Evolutionary conservation across 805 yeast genomes (phyloP).

Genomic region (Yamadazyma paraphyllophila): DNA sequence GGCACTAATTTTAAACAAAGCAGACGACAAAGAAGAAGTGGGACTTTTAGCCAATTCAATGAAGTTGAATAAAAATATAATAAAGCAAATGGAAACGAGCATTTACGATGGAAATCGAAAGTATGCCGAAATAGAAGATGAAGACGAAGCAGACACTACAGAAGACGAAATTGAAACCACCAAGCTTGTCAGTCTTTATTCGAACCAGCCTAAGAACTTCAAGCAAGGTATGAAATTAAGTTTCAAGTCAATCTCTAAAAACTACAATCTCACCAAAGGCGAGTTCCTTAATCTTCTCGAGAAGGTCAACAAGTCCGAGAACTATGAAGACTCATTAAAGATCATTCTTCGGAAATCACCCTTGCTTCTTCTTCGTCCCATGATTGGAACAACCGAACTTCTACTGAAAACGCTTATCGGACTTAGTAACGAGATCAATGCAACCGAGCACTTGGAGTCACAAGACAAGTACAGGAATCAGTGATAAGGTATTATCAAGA

Average conservation of each 20-base stretch:
- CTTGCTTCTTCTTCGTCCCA: conserved; percentile 73
- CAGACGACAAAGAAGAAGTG: not conserved
- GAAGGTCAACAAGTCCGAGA: conserved; percentile 62
- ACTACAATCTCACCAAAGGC: conserved; percentile 61
- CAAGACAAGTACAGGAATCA: conserved; percentile 61
- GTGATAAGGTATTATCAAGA: not conserved
- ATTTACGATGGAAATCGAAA: conserved; percentile 12
- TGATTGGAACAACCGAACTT: conserved; percentile 92
- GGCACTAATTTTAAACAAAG: not conserved
- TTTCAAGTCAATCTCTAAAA: conserved; percentile 65
- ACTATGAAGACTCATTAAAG: conserved; percentile 62
- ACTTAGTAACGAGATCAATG: conserved; percentile 74
- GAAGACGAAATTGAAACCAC: conserved; percentile 27
- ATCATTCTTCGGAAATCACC: conserved; percentile 79
- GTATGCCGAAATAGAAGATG: conserved; percentile 26
- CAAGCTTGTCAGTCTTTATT: conserved; percentile 63
- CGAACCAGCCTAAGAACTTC: conserved; percentile 75
- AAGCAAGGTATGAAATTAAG: conserved; percentile 77
- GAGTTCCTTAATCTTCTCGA: conserved; percentile 59
- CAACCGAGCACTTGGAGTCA: conserved; percentile 53
- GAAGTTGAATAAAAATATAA: conserved; percentile 9
- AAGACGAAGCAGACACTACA: conserved; percentile 21
- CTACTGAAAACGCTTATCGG: conserved; percentile 81
- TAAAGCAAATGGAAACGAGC: conserved; percentile 2
- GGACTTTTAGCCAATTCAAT: conserved; percentile 13